Base-by-base conservation (phyloP, 2,329 filamentous ascomycete species). In the Epichloe scottii region DNA sequence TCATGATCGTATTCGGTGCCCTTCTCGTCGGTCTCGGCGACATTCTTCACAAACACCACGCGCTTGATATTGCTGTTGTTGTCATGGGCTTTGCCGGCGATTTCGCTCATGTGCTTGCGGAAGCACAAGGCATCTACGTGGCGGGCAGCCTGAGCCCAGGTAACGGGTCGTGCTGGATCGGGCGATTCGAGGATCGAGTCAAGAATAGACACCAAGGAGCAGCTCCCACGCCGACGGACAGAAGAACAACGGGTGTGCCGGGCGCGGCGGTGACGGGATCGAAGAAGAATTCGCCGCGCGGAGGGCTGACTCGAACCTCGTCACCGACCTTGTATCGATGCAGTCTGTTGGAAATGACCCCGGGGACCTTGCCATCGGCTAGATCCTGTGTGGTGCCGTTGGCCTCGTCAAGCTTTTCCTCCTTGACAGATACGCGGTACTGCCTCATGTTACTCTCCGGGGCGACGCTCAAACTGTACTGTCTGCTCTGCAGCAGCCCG, bases 401-500 rank as follows among this genome's bases (percentile, higher is more conserved):
- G 33, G 38, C 40, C 2, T 38, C 52, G 34, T 61, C 59, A 14
- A 62, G 46, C 2, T 62, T 61, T 37, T 76, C 80, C 56, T 79
- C 84, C 74, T 89, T 90, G 54, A 91, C 81, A 57, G 79, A 85
- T 68, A 91, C 81, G 50, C 87, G 78, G 67, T 87, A 87, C 65
- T 81, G 76, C 15, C 71, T 69, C 7, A 73, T 74, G 46, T 74
- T 71, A n/a, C 57, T 58, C 23, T 57, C 56, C 4, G 73, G 71
- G 2, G 68, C 72, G 58, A 86, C 81, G 60, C 79, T 85, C 51
- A 91, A 71, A 45, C 81, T 86, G 70, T 89, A 91, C 70, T 91
- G 87, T 51, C 87, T 71, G 52, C 81, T 79, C 66, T 91, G 87
- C 52, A 74, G 68, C 57, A 83, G 73, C n/a, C 77, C 76, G 15